Evolutionary conservation across 441 rosid genomes (phyloP).

Genomic region (Croton laevigatus): DNA sequence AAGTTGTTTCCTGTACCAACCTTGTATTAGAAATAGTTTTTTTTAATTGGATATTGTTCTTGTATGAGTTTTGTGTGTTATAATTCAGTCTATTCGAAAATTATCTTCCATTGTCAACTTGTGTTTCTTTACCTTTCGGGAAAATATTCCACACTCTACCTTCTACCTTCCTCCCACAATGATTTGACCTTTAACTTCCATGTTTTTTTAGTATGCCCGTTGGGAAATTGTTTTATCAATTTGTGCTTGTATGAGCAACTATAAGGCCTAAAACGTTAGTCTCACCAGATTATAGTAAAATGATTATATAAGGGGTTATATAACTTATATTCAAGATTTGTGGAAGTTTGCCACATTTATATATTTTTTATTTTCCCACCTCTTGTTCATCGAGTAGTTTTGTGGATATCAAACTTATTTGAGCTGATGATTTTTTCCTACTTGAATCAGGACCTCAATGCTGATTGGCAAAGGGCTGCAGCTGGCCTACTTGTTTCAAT

Average conservation of each 20-base stretch:
- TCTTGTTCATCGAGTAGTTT: constrained; percentile 1
- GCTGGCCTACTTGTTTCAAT: constrained; percentile 86
- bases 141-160: background rate
- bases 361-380: constrained; percentile 10
- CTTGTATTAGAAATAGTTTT: too few relatives aligned
- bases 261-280: background rate
- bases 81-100: background rate
- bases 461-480: constrained; percentile 97
- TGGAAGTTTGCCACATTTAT: background rate
- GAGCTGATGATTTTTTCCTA: constrained; percentile 19
- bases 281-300: background rate
- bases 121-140: background rate
- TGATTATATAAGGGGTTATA: background rate
- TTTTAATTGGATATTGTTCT: background rate
- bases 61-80: background rate
- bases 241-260: background rate
- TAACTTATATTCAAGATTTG: background rate
- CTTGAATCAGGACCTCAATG: constrained; percentile 62
- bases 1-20: background rate
- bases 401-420: background rate
- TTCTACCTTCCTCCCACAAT: background rate
- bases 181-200: background rate
- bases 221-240: background rate
- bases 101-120: background rate
- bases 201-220: background rate